Conservation (phyloP, 345 rosid genomes). For the Mangifera indica region DNA sequence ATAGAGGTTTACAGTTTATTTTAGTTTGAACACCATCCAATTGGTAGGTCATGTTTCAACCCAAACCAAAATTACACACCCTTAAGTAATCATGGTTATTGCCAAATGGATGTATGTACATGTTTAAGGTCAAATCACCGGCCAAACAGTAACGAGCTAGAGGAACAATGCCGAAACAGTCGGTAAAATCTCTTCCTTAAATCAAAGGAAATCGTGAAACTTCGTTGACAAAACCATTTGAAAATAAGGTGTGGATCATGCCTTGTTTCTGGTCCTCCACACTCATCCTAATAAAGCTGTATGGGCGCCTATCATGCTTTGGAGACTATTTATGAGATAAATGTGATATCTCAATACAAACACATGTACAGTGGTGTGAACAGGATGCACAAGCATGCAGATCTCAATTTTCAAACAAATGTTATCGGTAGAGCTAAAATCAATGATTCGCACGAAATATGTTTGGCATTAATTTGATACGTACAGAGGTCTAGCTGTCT, state of each 20-base stretch:
- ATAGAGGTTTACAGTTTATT: too few relatives aligned
- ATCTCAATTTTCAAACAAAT: neutral
- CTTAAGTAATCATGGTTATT: neutral
- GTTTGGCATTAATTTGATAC: too few relatives aligned
- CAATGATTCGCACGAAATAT: neutral
- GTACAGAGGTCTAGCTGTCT: too few relatives aligned
- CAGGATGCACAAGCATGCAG: neutral
- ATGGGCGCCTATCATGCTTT: neutral
- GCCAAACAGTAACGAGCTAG: neutral
- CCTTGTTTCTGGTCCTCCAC: neutral
- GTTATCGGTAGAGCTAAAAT: too few relatives aligned
- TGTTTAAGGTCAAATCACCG: constrained; percentile 1
- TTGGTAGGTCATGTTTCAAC: too few relatives aligned
- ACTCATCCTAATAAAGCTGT: neutral
- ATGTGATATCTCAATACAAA: too few relatives aligned
- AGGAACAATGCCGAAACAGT: neutral
- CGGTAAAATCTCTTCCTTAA: neutral
- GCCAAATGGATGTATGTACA: neutral
- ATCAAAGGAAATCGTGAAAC: neutral
- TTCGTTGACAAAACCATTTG: constrained; percentile 7
- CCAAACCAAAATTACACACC: too few relatives aligned
- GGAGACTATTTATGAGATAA: neutral
- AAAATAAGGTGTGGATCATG: neutral
- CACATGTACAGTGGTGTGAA: too few relatives aligned
- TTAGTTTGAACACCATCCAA: too few relatives aligned